A percentile compares a stretch with the other conserved stretches of the same genome.
phyloP scores from a whole-genome alignment of 768 basidiomycete species.

The Steccherinum ochraceum region DNA sequence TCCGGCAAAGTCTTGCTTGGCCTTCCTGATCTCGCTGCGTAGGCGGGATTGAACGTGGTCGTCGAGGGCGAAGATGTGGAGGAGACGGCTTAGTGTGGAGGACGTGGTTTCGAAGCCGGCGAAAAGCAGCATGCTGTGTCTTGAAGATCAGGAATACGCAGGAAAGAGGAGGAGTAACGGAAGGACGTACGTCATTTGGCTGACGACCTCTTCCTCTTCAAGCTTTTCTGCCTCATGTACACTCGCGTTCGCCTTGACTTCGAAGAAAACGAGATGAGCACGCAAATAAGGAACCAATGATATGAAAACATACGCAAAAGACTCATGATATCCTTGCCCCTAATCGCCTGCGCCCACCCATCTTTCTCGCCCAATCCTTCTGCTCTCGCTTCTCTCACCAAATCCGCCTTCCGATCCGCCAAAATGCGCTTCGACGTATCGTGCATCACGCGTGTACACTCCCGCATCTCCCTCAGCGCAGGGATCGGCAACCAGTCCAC shows the following conservation, averaged over 20 bases:
- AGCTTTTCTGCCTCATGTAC: conserved; percentile 7
- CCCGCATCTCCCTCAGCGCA: conserved; percentile 24
- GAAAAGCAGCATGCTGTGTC: conserved; percentile 28
- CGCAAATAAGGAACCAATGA: too few species aligned
- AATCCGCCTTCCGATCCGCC: conserved; percentile 29
- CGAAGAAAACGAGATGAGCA: too few species aligned
- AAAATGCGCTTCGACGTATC: conserved; percentile 30
- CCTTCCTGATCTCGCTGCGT: conserved; percentile 26
- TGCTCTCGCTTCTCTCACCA: conserved; percentile 7
- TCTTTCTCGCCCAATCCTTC: conserved; percentile 23
- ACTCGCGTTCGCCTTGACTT: conserved; percentile 7
- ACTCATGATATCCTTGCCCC: conserved; percentile 40
- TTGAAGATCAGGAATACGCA: not conserved
- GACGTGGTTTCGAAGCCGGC: conserved; percentile 26
- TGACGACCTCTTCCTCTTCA: conserved; percentile 8
- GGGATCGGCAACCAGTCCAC: conserved; percentile 28
- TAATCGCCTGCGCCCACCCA: conserved; percentile 21
- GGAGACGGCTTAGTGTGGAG: conserved; percentile 25
- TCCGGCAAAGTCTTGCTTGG: conserved; percentile 17
- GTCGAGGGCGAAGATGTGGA: conserved; percentile 26
- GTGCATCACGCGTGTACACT: conserved; percentile 30
- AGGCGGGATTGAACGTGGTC: conserved; percentile 26
- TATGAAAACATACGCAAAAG: conserved; percentile 30
- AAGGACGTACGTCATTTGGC: not conserved
- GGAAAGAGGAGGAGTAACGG: too few species aligned